Evolutionary conservation across 2,329 filamentous ascomycete species (phyloP).

Genomic region (Hymenoscyphus repandus): DNA sequence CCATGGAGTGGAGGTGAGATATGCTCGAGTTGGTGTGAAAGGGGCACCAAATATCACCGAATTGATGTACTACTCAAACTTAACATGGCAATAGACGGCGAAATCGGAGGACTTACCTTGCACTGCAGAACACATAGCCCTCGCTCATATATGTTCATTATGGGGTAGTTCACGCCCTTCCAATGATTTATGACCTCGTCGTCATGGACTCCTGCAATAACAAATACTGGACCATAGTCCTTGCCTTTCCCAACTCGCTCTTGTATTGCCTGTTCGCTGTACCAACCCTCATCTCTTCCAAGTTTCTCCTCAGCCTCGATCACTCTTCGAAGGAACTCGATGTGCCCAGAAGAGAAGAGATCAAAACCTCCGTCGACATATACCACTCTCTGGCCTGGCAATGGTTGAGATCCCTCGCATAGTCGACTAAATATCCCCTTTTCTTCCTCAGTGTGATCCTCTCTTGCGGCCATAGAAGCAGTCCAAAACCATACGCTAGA

Average conservation of each 20-base stretch:
- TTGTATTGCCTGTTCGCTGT: conserved; percentile 55
- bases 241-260: conserved; percentile 58
- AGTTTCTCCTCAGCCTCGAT: conserved; percentile 65
- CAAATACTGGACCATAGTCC: conserved; percentile 77
- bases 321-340: conserved; percentile 84
- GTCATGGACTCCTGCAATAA: conserved; percentile 92
- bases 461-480: conserved; percentile 37
- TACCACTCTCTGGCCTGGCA: conserved; percentile 75
- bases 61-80: conserved; percentile 64
- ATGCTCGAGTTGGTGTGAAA: conserved; percentile 75
- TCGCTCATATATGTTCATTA: conserved; percentile 98
- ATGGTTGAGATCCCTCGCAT: conserved; percentile 65
- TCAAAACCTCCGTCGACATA: conserved; percentile 98
- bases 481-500: conserved; percentile 84
- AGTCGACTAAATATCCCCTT: conserved; percentile 62
- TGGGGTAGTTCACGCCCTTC: conserved; percentile 97
- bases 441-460: conserved; percentile 45
- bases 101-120: conserved; percentile 51
- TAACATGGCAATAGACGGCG: conserved; percentile 2
- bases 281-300: conserved; percentile 69
- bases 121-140: conserved; percentile 94
- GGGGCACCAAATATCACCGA: conserved; percentile 86
- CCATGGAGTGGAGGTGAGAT: conserved; percentile 70
- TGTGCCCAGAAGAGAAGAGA: conserved; percentile 93
- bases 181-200: conserved; percentile 92